These are phyloP conservation scores for Alternaria solani DNA, from an alignment of 2,329 filamentous ascomycete genomes.

Conservation along the genomic window DNA sequence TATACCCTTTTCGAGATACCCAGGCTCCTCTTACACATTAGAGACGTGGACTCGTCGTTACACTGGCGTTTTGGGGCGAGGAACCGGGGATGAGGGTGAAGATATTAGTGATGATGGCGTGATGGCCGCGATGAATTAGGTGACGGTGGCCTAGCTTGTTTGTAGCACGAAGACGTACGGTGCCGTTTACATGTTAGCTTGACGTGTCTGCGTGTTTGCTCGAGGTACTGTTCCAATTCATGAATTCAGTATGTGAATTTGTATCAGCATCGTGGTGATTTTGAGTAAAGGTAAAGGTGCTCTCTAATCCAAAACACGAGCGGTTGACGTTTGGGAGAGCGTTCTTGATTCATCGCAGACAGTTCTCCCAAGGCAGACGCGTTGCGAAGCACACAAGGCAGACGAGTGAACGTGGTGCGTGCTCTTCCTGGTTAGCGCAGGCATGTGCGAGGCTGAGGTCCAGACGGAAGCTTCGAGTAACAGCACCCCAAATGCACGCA, in stretches of 20 bases:
- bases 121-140: slow-evolving; percentile 4
- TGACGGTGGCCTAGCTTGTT: slow-evolving; percentile 8
- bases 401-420: slow-evolving; percentile 1
- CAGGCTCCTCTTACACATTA: slow-evolving; percentile 27
- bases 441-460: not conserved
- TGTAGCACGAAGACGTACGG: slow-evolving; percentile 10
- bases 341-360: not conserved
- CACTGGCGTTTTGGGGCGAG: slow-evolving; percentile 14
- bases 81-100: slow-evolving; percentile 12
- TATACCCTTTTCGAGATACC: slow-evolving; percentile 39
- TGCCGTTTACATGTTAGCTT: not conserved
- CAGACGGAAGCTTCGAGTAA: not conserved
- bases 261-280: not conserved
- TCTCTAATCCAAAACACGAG: not conserved
- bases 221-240: not conserved
- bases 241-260: not conserved
- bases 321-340: not conserved
- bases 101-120: slow-evolving; percentile 16
- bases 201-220: not conserved
- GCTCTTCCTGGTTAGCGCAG: slow-evolving; percentile 6
- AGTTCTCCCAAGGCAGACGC: slow-evolving; percentile 10
- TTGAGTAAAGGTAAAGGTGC: slow-evolving; percentile 1
- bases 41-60: slow-evolving; percentile 22
- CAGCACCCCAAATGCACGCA: not conserved
- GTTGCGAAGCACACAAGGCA: slow-evolving; percentile 7